Conservation (phyloP, 2,329 filamentous ascomycete genomes). For the Paramyrothecium sp. region DNA sequence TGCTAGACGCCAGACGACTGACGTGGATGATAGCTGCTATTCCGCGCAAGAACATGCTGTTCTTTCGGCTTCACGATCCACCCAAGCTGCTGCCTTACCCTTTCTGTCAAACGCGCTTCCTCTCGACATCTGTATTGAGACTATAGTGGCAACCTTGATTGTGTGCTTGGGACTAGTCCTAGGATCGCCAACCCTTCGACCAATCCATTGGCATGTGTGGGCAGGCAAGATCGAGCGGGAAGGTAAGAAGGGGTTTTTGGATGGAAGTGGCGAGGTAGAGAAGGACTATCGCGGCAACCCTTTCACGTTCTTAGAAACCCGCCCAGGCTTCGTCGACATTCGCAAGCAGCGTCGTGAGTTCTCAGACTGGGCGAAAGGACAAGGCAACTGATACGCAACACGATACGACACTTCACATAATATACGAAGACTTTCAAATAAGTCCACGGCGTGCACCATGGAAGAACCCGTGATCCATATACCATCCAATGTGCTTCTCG, state of each 20-base stretch:
- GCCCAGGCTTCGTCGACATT: constrained; percentile 85
- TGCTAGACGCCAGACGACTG: background rate
- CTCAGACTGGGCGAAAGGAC: constrained; percentile 64
- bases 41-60: constrained; percentile 90
- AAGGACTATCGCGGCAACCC: constrained; percentile 74
- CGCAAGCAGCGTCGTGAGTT: constrained; percentile 79
- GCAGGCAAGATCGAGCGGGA: constrained; percentile 81
- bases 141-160: constrained; percentile 74
- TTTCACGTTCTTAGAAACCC: constrained; percentile 74
- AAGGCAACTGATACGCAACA: constrained; percentile 15
- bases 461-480: background rate
- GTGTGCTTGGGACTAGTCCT: constrained; percentile 82
- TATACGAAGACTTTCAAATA: no score
- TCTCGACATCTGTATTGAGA: constrained; percentile 84
- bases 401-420: background rate
- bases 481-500: background rate
- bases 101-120: constrained; percentile 58
- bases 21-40: constrained; percentile 68
- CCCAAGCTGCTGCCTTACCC: constrained; percentile 38
- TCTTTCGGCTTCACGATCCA: constrained; percentile 58
- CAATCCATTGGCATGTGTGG: constrained; percentile 82
- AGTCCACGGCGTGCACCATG: no score
- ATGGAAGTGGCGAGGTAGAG: constrained; percentile 63
- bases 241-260: constrained; percentile 58
- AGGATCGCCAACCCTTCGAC: constrained; percentile 73